Conservation (phyloP, 2,329 filamentous ascomycete species). For the Diaporthe destruens region DNA sequence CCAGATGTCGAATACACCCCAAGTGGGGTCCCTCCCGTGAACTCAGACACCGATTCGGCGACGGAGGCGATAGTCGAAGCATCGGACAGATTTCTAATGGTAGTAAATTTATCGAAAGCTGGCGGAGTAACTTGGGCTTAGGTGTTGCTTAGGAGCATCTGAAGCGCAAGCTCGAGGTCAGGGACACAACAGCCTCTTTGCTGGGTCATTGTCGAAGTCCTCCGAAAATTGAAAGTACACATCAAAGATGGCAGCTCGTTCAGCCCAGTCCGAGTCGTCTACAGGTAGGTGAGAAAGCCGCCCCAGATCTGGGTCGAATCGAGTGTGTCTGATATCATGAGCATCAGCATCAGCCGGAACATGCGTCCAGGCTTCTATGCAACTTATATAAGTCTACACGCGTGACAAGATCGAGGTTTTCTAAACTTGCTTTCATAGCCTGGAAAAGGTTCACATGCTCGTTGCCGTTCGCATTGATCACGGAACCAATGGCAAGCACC, state of each 20-base stretch:
- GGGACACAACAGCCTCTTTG: slow-evolving; percentile 48
- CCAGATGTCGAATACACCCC: slow-evolving; percentile 15
- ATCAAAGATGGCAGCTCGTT: slow-evolving; percentile 46
- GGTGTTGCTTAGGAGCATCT: slow-evolving; percentile 13
- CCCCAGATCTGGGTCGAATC: slow-evolving; percentile 48
- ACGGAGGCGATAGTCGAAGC: neutral
- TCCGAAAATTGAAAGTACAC: slow-evolving; percentile 49
- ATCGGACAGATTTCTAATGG: neutral
- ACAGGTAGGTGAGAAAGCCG: slow-evolving; percentile 48
- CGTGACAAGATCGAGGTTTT: slow-evolving; percentile 59
- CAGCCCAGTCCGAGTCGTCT: slow-evolving; percentile 42
- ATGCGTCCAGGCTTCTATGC: neutral
- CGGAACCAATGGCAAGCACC: slow-evolving; percentile 56
- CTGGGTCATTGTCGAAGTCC: slow-evolving; percentile 46
- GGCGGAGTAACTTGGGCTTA: neutral
- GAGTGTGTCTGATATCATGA: slow-evolving; percentile 39
- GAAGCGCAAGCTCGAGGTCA: neutral
- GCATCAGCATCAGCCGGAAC: neutral
- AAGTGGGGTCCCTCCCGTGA: slow-evolving; percentile 20
- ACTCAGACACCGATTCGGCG: slow-evolving; percentile 8
- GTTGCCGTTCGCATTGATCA: slow-evolving; percentile 55
- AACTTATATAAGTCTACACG: slow-evolving; percentile 43
- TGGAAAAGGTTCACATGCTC: slow-evolving; percentile 57
- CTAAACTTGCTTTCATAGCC: slow-evolving; percentile 61
- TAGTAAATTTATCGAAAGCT: slow-evolving; percentile 22